These are phyloP conservation scores for Alliaria petiolata DNA, from an alignment of 345 rosid genomes.

Conservation along the genomic window DNA sequence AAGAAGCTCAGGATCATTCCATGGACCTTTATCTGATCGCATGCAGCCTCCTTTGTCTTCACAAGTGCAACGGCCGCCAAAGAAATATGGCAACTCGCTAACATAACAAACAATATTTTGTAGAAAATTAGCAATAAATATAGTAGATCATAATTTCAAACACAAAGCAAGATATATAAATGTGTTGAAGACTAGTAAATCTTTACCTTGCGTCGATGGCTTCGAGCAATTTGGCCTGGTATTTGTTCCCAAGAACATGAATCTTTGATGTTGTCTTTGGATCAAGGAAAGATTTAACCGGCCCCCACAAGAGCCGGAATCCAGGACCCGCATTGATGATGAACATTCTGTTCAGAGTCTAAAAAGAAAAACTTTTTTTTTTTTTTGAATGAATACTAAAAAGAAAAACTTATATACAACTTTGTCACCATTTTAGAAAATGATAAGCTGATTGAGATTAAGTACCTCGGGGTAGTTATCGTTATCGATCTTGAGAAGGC, in stretches of 20 bases:
- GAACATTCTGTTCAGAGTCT: conserved; percentile 93
- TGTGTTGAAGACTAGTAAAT: not conserved
- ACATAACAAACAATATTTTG: not conserved
- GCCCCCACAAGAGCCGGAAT: conserved; percentile 86
- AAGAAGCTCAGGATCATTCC: conserved; percentile 82
- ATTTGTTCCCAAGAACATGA: conserved; percentile 95
- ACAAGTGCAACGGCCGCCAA: conserved; percentile 91
- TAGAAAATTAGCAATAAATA: not conserved
- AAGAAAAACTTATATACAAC: not conserved
- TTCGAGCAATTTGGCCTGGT: conserved; percentile 83
- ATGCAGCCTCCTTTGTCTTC: conserved; percentile 92
- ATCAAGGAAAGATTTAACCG: conserved; percentile 74
- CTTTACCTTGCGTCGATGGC: conserved; percentile 74
- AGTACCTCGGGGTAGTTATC: conserved; percentile 93
- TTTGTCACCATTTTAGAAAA: not conserved
- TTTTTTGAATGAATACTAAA: too few relatives aligned
- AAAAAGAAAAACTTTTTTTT: not conserved
- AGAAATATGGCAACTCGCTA: conserved; percentile 93
- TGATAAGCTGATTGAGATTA: not conserved
- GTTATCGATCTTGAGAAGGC: conserved; percentile 74
- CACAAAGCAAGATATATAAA: not conserved
- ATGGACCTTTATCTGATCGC: conserved; percentile 95
- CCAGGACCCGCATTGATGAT: conserved; percentile 94
- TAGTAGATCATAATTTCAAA: not conserved
- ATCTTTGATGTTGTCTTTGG: conserved; percentile 88